phyloP scores from a whole-genome alignment of 2,329 filamentous ascomycete species.

The Calonectria hawksworthii region DNA sequence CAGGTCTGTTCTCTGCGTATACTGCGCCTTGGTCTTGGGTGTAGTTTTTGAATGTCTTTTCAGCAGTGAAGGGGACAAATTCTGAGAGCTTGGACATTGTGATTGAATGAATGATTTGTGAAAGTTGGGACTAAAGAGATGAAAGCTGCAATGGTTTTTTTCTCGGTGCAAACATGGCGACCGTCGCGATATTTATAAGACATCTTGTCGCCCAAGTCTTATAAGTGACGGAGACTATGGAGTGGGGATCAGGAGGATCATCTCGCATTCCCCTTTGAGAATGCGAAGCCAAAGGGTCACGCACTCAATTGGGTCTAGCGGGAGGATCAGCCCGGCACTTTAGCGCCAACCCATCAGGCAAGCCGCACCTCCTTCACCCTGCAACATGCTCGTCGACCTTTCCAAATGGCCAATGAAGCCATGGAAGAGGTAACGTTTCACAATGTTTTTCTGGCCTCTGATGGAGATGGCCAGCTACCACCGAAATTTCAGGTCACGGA shows the following conservation, averaged over 20 bases:
- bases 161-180: background rate
- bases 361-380: background rate
- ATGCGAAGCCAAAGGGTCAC: background rate
- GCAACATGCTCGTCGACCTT: background rate
- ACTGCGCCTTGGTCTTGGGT: slow-evolving; percentile 51
- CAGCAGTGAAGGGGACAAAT: background rate
- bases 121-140: background rate
- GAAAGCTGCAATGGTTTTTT: no score
- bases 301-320: background rate
- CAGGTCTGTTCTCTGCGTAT: slow-evolving; percentile 58
- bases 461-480: background rate
- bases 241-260: background rate
- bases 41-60: background rate
- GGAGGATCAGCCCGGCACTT: background rate
- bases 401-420: background rate
- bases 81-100: background rate
- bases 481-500: background rate
- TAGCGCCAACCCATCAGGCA: background rate
- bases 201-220: background rate
- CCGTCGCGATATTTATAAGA: background rate
- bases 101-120: background rate
- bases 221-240: background rate
- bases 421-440: background rate
- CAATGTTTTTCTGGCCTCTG: background rate
- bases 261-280: background rate